These are phyloP conservation scores for Penstemon barbatus DNA, from an alignment of 257 asterid genomes.

Conservation along the genomic window DNA sequence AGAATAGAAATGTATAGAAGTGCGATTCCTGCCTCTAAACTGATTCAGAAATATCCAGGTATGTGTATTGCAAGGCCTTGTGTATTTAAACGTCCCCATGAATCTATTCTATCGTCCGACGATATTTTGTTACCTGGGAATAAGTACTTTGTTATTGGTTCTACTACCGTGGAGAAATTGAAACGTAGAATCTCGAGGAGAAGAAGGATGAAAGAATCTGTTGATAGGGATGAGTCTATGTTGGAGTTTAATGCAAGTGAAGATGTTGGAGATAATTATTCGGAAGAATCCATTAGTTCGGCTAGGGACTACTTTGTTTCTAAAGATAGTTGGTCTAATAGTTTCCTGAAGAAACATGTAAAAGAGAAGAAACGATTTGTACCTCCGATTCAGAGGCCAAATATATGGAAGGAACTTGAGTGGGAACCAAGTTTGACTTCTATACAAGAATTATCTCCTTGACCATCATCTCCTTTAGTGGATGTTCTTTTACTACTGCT, in stretches of 20 bases:
- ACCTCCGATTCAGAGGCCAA: conserved; percentile 63
- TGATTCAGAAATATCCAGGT: conserved; percentile 54
- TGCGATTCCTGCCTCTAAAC: conserved; percentile 42
- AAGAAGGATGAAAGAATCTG: conserved; percentile 13
- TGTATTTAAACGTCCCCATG: conserved; percentile 49
- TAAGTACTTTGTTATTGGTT: conserved; percentile 54
- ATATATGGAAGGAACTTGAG: conserved; percentile 45
- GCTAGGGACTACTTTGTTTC: conserved; percentile 50
- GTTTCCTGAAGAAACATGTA: conserved; percentile 24
- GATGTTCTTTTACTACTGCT: not conserved
- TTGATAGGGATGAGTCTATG: conserved; percentile 29
- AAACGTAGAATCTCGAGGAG: conserved; percentile 40
- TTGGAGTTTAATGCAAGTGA: conserved; percentile 34
- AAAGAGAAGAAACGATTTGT: conserved; percentile 51
- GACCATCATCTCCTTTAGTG: conserved; percentile 19
- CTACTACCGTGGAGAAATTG: conserved; percentile 53
- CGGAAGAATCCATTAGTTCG: conserved; percentile 49
- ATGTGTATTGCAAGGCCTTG: conserved; percentile 56
- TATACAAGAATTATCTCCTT: conserved; percentile 65
- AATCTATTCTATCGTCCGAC: conserved; percentile 47
- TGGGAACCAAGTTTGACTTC: conserved; percentile 69
- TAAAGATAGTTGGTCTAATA: conserved; percentile 37
- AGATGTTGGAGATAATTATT: conserved; percentile 34
- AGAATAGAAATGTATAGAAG: conserved; percentile 45
- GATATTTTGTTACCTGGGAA: conserved; percentile 54